Conservation (phyloP, 345 rosid genomes). For the Aquilaria yunnanensis region DNA sequence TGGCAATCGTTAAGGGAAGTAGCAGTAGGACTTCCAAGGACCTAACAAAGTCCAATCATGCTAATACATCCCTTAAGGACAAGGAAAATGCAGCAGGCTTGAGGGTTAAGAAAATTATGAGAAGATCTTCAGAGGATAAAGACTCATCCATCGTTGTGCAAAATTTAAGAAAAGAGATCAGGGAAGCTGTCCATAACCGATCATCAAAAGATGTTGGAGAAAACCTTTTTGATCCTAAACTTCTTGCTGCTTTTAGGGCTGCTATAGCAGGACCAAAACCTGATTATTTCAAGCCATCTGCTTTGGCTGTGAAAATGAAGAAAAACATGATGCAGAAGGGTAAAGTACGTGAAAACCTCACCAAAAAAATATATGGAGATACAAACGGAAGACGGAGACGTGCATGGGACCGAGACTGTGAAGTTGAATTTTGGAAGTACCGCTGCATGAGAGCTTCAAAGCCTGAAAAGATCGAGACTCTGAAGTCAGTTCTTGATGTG, state of each 20-base stretch:
- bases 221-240: slow-evolving; percentile 78
- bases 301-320: slow-evolving; percentile 65
- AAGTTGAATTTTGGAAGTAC: slow-evolving; percentile 98
- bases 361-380: slow-evolving; percentile 85
- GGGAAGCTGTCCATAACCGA: slow-evolving; percentile 77
- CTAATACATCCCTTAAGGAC: slow-evolving; percentile 37
- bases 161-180: slow-evolving; percentile 80
- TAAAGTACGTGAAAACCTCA: slow-evolving; percentile 91
- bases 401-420: slow-evolving; percentile 97
- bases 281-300: slow-evolving; percentile 48
- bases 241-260: slow-evolving; percentile 87
- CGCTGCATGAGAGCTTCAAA: slow-evolving; percentile 69
- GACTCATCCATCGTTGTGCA: slow-evolving; percentile 69
- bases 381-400: slow-evolving; percentile 80
- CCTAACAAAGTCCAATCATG: slow-evolving; percentile 18
- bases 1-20: slow-evolving; percentile 66
- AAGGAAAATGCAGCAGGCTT: slow-evolving; percentile 55
- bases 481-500: slow-evolving; percentile 80
- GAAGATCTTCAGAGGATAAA: slow-evolving; percentile 51
- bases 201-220: slow-evolving; percentile 54
- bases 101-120: slow-evolving; percentile 93
- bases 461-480: slow-evolving; percentile 91
- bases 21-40: slow-evolving; percentile 31
- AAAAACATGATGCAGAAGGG: slow-evolving; percentile 89
- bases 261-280: slow-evolving; percentile 65